Evolutionary conservation across 2,329 filamentous ascomycete species (phyloP).

Genomic region (Cryphonectria radicalis): DNA sequence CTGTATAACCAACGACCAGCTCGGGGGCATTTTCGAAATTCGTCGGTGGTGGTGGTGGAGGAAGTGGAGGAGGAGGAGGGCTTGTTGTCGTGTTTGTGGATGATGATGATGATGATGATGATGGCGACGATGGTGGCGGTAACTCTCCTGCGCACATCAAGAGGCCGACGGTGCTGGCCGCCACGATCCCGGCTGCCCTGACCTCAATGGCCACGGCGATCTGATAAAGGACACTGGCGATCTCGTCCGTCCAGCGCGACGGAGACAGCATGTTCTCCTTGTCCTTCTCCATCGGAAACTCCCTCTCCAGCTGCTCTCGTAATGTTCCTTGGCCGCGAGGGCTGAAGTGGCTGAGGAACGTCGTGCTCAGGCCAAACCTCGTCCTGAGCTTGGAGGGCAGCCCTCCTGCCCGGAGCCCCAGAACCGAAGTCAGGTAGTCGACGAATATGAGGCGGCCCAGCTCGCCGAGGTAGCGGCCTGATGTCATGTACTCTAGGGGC

Average conservation of each 20-base stretch:
- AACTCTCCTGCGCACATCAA: slow-evolving; percentile 72
- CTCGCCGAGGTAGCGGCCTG: slow-evolving; percentile 77
- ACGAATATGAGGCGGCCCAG: slow-evolving; percentile 72
- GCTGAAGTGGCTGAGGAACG: slow-evolving; percentile 72
- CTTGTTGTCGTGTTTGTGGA: background rate
- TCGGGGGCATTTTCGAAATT: slow-evolving; percentile 44
- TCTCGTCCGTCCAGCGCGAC: slow-evolving; percentile 66
- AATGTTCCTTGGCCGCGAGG: slow-evolving; percentile 53
- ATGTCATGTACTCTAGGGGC: slow-evolving; percentile 83
- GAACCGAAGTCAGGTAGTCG: slow-evolving; percentile 60
- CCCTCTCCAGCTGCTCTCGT: slow-evolving; percentile 51
- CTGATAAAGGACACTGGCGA: slow-evolving; percentile 63
- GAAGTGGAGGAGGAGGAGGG: background rate
- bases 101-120: background rate
- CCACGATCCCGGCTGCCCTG: slow-evolving; percentile 74
- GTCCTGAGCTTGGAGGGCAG: slow-evolving; percentile 61
- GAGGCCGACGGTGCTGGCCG: slow-evolving; percentile 72
- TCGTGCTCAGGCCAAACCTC: slow-evolving; percentile 69
- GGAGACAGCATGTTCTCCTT: slow-evolving; percentile 35
- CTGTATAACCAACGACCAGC: slow-evolving; percentile 78
- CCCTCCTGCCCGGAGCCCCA: slow-evolving; percentile 45
- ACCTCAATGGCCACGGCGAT: slow-evolving; percentile 73
- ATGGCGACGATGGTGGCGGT: slow-evolving; percentile 22
- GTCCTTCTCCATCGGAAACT: slow-evolving; percentile 56
- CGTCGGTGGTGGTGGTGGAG: background rate